Conservation (phyloP, 352 stramenopile species). For the Globisporangium cederbergense region DNA sequence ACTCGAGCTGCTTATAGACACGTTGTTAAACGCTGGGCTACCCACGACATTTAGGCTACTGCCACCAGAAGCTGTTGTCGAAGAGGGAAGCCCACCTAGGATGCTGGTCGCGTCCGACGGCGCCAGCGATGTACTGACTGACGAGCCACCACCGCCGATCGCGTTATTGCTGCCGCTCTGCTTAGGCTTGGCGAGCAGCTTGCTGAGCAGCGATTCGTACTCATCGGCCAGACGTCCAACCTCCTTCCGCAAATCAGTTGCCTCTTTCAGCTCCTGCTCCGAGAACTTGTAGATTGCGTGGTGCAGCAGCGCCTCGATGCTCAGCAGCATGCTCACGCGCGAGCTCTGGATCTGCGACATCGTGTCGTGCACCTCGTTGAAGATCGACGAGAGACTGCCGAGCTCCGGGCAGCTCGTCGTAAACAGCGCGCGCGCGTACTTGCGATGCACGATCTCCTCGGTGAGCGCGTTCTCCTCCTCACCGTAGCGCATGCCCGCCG, state of each 20-base stretch:
- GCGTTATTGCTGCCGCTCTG: conserved; percentile 33
- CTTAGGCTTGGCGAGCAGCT: conserved; percentile 69
- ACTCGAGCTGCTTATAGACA: conserved; percentile 5
- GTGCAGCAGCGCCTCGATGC: conserved; percentile 73
- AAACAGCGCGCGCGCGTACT: conserved; percentile 84
- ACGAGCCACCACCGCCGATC: conserved; percentile 3
- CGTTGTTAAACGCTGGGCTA: conserved; percentile 14
- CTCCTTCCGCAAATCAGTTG: conserved; percentile 64
- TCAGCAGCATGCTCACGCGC: conserved; percentile 77
- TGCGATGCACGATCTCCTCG: conserved; percentile 68
- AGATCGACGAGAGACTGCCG: conserved; percentile 69
- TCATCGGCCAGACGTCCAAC: conserved; percentile 67
- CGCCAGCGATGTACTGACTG: conserved; percentile 5
- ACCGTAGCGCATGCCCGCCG: conserved; percentile 55
- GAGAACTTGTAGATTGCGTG: conserved; percentile 62
- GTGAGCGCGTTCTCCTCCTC: conserved; percentile 69
- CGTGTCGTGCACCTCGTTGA: conserved; percentile 82
- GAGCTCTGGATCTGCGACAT: conserved; percentile 81
- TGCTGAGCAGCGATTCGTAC: conserved; percentile 79
- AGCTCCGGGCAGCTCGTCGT: conserved; percentile 73
- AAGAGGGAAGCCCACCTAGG: conserved; percentile 6
- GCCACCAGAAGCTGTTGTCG: not conserved
- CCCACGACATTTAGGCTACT: not conserved
- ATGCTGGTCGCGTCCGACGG: conserved; percentile 17
- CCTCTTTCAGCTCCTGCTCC: conserved; percentile 75